Conservation (phyloP, 1,284 basidiomycete genomes). For the Sporisorium scitamineum region DNA sequence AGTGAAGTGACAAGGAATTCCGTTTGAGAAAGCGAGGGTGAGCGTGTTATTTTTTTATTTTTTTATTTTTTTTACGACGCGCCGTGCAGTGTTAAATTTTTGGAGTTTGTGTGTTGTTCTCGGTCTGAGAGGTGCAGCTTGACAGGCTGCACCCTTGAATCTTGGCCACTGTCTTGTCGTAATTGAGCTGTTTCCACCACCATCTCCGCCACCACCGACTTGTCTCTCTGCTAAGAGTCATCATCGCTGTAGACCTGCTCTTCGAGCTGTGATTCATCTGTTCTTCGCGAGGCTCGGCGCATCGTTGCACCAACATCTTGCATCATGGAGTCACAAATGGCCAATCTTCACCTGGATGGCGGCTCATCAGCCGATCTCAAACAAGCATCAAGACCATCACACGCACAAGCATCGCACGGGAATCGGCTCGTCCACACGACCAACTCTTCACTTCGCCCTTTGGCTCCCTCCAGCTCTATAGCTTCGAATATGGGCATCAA, state of each 20-base stretch:
- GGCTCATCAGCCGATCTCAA: slow-evolving; percentile 29
- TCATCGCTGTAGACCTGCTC: not conserved
- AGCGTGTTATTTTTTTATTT: slow-evolving; percentile 15
- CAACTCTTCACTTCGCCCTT: slow-evolving; percentile 23
- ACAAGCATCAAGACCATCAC: slow-evolving; percentile 21
- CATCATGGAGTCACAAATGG: slow-evolving; percentile 42
- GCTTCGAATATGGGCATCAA: slow-evolving; percentile 47
- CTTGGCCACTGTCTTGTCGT: not conserved
- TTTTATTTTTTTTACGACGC: slow-evolving; percentile 22
- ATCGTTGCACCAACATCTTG: too few species aligned
- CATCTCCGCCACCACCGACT: not conserved
- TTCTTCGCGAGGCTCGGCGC: too few species aligned
- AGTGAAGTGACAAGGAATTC: not conserved
- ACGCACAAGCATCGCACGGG: slow-evolving; percentile 8
- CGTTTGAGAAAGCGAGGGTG: slow-evolving; percentile 1
- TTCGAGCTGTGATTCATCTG: too few species aligned
- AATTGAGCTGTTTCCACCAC: not conserved
- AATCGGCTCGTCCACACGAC: slow-evolving; percentile 15
- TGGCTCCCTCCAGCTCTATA: slow-evolving; percentile 44
- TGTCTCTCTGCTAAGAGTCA: too few species aligned
- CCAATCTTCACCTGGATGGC: slow-evolving; percentile 43
- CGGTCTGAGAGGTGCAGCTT: not conserved
- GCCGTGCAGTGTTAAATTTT: slow-evolving; percentile 23
- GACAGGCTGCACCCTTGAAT: slow-evolving; percentile 1
- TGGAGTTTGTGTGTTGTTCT: slow-evolving; percentile 38